Base-by-base conservation (phyloP, 2,329 filamentous ascomycete species). In the Raffaelea arxii region DNA sequence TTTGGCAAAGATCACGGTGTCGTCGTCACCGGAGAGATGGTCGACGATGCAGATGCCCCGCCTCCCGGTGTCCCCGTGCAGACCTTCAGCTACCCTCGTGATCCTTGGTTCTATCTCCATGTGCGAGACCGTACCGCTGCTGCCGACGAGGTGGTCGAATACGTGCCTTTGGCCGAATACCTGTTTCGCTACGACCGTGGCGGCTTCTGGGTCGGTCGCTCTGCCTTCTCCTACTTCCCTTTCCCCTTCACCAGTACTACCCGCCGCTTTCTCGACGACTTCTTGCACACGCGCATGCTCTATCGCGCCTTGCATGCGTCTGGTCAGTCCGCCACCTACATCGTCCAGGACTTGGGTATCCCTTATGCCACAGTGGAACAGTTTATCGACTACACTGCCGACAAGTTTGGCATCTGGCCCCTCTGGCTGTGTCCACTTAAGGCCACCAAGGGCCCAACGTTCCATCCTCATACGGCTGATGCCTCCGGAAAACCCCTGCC, bases 31-130 rank as follows among this genome's bases (percentile, higher is more conserved):
- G 84, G 84, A 3, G 66, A 67, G 48, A 64, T 86, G 56, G 78
- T 74, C 1, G 69, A 86, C 54, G 67, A 73, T 6, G 63, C 39
- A 54, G 67, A 73, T 6, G 63, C 39, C 42, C 51, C 67, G 22
- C 70, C 70, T 4, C 52, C 56, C 3, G 58, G 54, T 16, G 54
- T 52, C 23, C 55, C 42, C 49, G 63, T 50, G 65, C 80, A 79
- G 70, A 69, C 72, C 6, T 75, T 79, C 41, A 74, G 68, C 56
- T 65, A 72, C 25, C 69, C 80, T 4, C 68, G 69, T 54, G 84
- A 90, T 57, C 81, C 83, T 2, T 89, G 85, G 85, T 87, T 80
- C 62, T 89, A 87, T 59, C 68, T 89, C 49, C 84, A 88, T 58
- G 84, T 77, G 18, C 65, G 75, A 55, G 66, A 75, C 35, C 59